phyloP scores from a whole-genome alignment of 805 yeast genomes.

The Candida hispaniensis region DNA sequence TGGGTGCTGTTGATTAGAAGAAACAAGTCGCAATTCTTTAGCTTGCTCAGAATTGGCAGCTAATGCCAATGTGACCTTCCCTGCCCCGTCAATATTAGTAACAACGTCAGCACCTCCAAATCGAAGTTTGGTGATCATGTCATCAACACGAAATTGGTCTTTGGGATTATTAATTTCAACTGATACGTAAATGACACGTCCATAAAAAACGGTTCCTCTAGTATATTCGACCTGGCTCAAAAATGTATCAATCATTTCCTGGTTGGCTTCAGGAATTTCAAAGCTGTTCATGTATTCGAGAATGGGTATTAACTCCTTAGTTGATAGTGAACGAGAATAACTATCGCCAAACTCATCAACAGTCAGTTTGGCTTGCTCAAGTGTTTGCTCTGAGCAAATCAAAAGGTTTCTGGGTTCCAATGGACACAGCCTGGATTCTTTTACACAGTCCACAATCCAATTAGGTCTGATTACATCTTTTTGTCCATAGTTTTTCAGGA shows the following conservation, averaged over 20 bases:
- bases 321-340: constrained; percentile 24
- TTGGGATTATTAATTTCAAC: background rate
- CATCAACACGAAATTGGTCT: constrained; percentile 1
- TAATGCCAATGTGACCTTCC: constrained; percentile 1
- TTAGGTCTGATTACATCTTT: constrained; percentile 50
- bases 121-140: background rate
- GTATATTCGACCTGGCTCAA: background rate
- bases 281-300: constrained; percentile 5
- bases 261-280: background rate
- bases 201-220: constrained; percentile 3
- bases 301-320: constrained; percentile 1
- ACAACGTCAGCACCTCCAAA: constrained; percentile 5
- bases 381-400: constrained; percentile 20
- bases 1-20: constrained; percentile 2
- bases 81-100: background rate
- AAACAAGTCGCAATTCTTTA: background rate
- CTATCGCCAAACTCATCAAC: constrained; percentile 60
- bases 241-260: constrained; percentile 1
- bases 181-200: background rate
- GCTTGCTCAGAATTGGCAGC: constrained; percentile 6
- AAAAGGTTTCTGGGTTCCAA: constrained; percentile 41
- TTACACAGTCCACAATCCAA: constrained; percentile 66
- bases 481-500: constrained; percentile 35
- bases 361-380: constrained; percentile 26
- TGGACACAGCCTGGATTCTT: constrained; percentile 33